phyloP scores from a whole-genome alignment of 768 basidiomycete genomes.

The Russula virescens region DNA sequence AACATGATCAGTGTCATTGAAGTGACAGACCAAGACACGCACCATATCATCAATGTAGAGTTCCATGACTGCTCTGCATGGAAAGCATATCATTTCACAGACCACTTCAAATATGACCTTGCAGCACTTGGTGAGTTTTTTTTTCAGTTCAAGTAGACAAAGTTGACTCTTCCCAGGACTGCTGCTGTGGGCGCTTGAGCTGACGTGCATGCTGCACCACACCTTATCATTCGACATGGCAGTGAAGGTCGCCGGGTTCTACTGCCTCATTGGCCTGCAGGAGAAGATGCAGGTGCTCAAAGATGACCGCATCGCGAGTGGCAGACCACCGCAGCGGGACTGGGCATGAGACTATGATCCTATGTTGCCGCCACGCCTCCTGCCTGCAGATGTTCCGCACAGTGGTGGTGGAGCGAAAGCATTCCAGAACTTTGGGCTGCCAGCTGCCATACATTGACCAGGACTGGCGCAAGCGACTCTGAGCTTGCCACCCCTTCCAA shows the following conservation, averaged over 20 bases:
- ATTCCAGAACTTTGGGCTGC: slow-evolving; percentile 61
- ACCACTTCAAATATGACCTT: slow-evolving; percentile 71
- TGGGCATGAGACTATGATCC: slow-evolving; percentile 51
- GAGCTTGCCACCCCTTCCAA: slow-evolving; percentile 6
- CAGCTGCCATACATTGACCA: slow-evolving; percentile 61
- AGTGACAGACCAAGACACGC: slow-evolving; percentile 84
- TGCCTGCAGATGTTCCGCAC: slow-evolving; percentile 20
- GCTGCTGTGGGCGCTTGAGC: slow-evolving; percentile 80
- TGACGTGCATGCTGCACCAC: slow-evolving; percentile 73
- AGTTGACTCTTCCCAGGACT: slow-evolving; percentile 49
- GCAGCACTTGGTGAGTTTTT: slow-evolving; percentile 68
- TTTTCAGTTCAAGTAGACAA: neutral
- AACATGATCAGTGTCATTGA: slow-evolving; percentile 94
- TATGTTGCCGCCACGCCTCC: slow-evolving; percentile 31
- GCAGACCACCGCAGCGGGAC: slow-evolving; percentile 50
- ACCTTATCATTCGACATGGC: slow-evolving; percentile 70
- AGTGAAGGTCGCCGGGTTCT: slow-evolving; percentile 82
- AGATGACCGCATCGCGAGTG: slow-evolving; percentile 47
- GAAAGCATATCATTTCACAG: slow-evolving; percentile 81
- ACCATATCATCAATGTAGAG: slow-evolving; percentile 87
- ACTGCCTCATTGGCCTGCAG: slow-evolving; percentile 74
- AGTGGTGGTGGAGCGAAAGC: slow-evolving; percentile 41
- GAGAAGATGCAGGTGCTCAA: slow-evolving; percentile 77
- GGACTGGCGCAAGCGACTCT: slow-evolving; percentile 65
- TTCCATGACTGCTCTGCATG: slow-evolving; percentile 85